Evolutionary conservation across 305 asterid species (phyloP).

Genomic region (Euphrasia arctica): DNA sequence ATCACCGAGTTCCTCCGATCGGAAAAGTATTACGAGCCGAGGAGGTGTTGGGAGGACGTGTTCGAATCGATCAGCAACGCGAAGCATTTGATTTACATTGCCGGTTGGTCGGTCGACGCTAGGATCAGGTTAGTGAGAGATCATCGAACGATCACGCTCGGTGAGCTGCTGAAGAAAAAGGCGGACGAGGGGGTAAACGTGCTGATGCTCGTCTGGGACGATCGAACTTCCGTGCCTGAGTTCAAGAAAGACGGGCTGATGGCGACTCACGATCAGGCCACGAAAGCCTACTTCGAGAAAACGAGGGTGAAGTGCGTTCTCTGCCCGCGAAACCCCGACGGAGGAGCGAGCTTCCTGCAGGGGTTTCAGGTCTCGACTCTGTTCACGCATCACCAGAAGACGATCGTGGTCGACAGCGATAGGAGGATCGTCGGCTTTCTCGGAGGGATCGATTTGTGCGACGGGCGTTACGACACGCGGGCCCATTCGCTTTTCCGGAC

Average conservation of each 20-base stretch:
- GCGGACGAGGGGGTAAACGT: constrained; percentile 76
- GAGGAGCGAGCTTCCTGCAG: constrained; percentile 49
- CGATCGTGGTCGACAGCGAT: constrained; percentile 54
- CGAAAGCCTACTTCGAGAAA: constrained; percentile 44
- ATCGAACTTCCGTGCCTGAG: constrained; percentile 50
- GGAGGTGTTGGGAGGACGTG: constrained; percentile 80
- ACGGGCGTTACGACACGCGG: constrained; percentile 76
- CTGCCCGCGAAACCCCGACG: constrained; percentile 76
- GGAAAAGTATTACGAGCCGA: constrained; percentile 36
- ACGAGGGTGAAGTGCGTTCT: constrained; percentile 63
- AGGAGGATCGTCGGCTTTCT: constrained; percentile 62
- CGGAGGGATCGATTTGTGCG: constrained; percentile 90
- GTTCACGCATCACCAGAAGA: constrained; percentile 93
- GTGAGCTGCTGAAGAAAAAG: constrained; percentile 64
- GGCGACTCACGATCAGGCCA: constrained; percentile 85
- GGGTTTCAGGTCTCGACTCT: constrained; percentile 61
- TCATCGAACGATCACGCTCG: constrained; percentile 39
- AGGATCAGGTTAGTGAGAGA: constrained; percentile 60
- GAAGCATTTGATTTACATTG: constrained; percentile 59
- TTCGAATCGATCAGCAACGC: constrained; percentile 62
- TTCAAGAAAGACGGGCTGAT: constrained; percentile 64
- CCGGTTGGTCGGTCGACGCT: constrained; percentile 81
- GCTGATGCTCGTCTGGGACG: constrained; percentile 83
- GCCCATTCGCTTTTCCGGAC: constrained; percentile 63
- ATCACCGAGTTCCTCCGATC: constrained; percentile 33